Evolutionary conservation across 208 protist genomes (phyloP), one percentile per base, ranked within the genome.

Genomic region (Strigomonas galati): DNA sequence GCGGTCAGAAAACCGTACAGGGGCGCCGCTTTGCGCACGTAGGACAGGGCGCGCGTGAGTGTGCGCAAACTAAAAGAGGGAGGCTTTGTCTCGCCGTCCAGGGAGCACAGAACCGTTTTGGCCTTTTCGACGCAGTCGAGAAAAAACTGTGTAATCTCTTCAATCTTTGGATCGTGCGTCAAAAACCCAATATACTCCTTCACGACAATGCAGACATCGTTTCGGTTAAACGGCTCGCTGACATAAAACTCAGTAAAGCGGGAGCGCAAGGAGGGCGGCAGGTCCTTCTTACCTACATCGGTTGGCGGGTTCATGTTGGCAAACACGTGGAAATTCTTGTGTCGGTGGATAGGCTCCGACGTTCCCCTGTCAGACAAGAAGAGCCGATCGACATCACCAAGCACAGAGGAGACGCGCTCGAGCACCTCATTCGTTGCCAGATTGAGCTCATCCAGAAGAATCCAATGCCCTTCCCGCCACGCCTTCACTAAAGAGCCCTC

Each of bases 391-490:
- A 91, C 84, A 57, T 97, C 93, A 37, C 98, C 98, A 26, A 99
- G 85, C 1, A 99, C 84, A 51, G 96, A 85, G 26, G 87, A 97
- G 40, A 99, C 85, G 21, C 93, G 78, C 70, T 99, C 95, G 0
- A 99, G 79, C 17, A 98, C 97, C 66, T 99, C 98, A 0, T 91
- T 91, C 0, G 95, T 85, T 5, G 99, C 99, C 54, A 99, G 85
- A 88, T 99, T 99, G 53, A 99, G 89, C 85, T 99, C 99, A 76
- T 99, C 99, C 1, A 99, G 85, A 10, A 99, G 81, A 65, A 99
- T 87, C 99, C 99, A 99, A 52, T 99, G 71, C 4, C 99, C 99
- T 61, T 98, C 85, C 2, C 87, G 80, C 66, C 99, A 87, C 21
- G 98, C 98, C 60, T 93, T 92, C 5, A 99, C 89, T 12, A 99